A percentile compares a stretch with the other conserved stretches of the same genome.
Conservation (phyloP, 139 green algal species). For the Micromonas commoda region DNA sequence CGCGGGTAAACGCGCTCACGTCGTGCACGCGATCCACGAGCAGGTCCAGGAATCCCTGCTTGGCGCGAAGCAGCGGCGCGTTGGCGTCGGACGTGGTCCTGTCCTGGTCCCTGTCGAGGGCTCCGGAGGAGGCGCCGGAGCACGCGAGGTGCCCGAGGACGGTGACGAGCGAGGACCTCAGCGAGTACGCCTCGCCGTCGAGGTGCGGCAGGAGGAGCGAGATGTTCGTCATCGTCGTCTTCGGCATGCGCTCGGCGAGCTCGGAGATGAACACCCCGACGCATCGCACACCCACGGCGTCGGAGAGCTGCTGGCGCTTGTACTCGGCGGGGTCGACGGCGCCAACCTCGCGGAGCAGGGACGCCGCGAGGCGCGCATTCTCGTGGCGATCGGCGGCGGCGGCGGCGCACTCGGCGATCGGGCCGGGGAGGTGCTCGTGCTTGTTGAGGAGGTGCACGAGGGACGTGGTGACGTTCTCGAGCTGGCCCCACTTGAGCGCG, state of each 20-base stretch:
- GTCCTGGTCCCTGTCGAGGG: conserved; percentile 5
- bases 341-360: conserved; percentile 60
- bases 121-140: not conserved
- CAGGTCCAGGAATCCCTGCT: conserved; percentile 67
- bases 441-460: conserved; percentile 61
- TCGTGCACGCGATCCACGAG: conserved; percentile 62
- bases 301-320: conserved; percentile 45
- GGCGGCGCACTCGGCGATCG: conserved; percentile 52
- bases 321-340: conserved; percentile 47
- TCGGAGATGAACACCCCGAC: conserved; percentile 45
- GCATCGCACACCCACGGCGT: conserved; percentile 48
- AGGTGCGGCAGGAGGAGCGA: conserved; percentile 58
- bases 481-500: conserved; percentile 55
- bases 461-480: conserved; percentile 45
- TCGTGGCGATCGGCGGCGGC: conserved; percentile 44
- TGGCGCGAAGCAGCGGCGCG: conserved; percentile 52
- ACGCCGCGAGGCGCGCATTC: conserved; percentile 50
- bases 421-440: conserved; percentile 59
- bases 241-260: conserved; percentile 34
- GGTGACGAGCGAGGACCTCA: conserved; percentile 60
- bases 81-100: not conserved
- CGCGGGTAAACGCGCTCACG: conserved; percentile 54
- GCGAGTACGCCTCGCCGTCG: conserved; percentile 58
- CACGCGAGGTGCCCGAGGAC: conserved; percentile 48
- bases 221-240: conserved; percentile 39